Conservation (phyloP, 148 eudicot genomes). For the Amaranthus palmeri region DNA sequence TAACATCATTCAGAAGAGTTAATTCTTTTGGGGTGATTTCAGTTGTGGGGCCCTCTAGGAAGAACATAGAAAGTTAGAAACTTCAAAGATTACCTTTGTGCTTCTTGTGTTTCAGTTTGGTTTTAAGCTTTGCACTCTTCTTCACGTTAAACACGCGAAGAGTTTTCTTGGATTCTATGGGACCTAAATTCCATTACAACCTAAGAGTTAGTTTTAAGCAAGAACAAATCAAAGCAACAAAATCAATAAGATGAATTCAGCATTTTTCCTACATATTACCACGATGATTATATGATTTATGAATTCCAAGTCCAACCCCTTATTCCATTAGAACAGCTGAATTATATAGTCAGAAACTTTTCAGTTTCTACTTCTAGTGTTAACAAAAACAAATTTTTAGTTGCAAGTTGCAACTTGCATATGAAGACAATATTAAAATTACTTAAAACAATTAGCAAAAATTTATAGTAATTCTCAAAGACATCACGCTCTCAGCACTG, state of each 20-base stretch:
- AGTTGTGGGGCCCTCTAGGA: not conserved
- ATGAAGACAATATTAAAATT: no score
- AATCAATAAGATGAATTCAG: not conserved
- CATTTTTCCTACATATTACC: not conserved
- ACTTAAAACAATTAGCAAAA: no score
- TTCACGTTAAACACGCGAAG: slow-evolving; percentile 57
- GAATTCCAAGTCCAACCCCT: not conserved
- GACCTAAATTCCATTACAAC: slow-evolving; percentile 27
- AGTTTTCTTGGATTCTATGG: slow-evolving; percentile 42
- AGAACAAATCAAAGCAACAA: not conserved
- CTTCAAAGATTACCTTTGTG: slow-evolving; percentile 40
- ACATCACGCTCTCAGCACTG: no score
- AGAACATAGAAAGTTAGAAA: not conserved
- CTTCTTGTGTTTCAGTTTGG: slow-evolving; percentile 33
- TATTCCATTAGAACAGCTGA: not conserved
- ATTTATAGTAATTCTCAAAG: no score
- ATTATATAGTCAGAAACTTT: no score
- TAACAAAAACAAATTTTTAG: not conserved
- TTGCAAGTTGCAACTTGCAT: no score
- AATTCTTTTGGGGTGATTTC: not conserved
- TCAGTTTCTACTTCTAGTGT: no score
- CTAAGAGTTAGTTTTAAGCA: not conserved
- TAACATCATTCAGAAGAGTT: not conserved
- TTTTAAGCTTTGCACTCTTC: slow-evolving; percentile 63
- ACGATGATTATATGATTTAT: not conserved